phyloP scores from a whole-genome alignment of 2,329 filamentous ascomycete species.

The Hymenoscyphus fructigenus region DNA sequence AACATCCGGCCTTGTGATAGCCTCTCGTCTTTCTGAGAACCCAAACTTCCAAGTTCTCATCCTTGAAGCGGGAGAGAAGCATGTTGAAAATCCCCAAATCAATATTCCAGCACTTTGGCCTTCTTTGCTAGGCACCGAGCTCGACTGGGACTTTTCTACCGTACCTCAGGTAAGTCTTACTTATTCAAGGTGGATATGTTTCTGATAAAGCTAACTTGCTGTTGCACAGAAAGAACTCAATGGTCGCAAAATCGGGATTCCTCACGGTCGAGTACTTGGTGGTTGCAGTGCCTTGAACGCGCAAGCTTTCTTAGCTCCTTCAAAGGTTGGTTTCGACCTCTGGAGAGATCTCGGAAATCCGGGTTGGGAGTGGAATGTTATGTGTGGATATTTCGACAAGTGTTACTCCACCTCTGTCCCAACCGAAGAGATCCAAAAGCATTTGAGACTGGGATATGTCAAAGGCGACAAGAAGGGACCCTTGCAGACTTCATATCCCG shows the following conservation, averaged over 20 bases:
- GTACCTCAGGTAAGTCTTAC: slow-evolving; percentile 37
- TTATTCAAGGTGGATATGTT: background rate
- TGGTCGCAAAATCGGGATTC: slow-evolving; percentile 15
- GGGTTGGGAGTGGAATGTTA: slow-evolving; percentile 41
- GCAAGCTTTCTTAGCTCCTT: slow-evolving; percentile 27
- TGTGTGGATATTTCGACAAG: slow-evolving; percentile 43
- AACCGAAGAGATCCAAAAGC: slow-evolving; percentile 8
- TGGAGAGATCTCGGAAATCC: slow-evolving; percentile 43
- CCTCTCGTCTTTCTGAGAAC: slow-evolving; percentile 41
- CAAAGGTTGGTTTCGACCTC: slow-evolving; percentile 37
- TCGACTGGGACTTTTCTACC: slow-evolving; percentile 58
- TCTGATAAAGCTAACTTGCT: background rate
- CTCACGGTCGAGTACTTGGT: slow-evolving; percentile 38
- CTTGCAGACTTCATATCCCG: slow-evolving; percentile 49
- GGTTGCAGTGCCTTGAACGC: slow-evolving; percentile 40
- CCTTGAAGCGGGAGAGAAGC: slow-evolving; percentile 17
- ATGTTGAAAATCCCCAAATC: slow-evolving; percentile 9
- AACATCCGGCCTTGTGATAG: slow-evolving; percentile 43
- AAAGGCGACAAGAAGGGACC: slow-evolving; percentile 18
- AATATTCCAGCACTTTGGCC: slow-evolving; percentile 6
- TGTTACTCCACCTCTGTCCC: slow-evolving; percentile 22
- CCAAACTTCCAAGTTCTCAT: slow-evolving; percentile 17
- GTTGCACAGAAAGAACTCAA: slow-evolving; percentile 16
- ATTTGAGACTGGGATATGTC: slow-evolving; percentile 13
- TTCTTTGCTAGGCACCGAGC: slow-evolving; percentile 37